Conservation (phyloP, 192 early-diverging fungal genomes). For the Entophlyctis luteolus region DNA sequence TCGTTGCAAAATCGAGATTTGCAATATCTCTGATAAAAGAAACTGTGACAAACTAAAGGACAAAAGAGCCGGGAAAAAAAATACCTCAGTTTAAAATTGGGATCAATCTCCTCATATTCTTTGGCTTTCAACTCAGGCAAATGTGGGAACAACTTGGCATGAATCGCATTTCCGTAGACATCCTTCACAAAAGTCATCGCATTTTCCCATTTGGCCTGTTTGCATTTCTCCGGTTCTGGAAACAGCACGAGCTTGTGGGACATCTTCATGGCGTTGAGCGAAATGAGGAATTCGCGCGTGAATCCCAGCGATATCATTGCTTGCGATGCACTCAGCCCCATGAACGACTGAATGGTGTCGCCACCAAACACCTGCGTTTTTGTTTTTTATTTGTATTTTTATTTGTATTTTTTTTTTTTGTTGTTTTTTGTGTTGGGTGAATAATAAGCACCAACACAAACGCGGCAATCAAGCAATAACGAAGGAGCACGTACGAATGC, state of each 20-base stretch:
- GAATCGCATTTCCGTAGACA: background rate
- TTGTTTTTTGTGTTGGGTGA: too few species aligned
- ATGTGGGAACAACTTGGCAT: background rate
- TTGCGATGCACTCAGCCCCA: background rate
- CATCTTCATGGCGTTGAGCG: background rate
- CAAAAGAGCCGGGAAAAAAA: too few species aligned
- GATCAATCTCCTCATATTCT: conserved; percentile 4
- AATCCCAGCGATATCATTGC: background rate
- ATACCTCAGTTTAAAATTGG: too few species aligned
- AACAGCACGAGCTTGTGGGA: conserved; percentile 3
- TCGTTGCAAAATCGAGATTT: too few species aligned
- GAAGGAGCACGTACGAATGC: background rate
- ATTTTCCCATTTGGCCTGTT: background rate
- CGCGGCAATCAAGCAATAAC: background rate
- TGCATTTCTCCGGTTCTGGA: background rate
- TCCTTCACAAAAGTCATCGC: background rate
- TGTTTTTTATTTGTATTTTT: background rate
- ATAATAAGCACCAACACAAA: too few species aligned
- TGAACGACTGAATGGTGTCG: conserved; percentile 5
- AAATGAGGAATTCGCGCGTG: background rate
- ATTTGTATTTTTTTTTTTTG: too few species aligned
- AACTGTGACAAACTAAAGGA: too few species aligned
- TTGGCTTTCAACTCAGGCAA: background rate
- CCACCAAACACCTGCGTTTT: conserved; percentile 6
- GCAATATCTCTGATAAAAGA: too few species aligned